Base-by-base conservation (phyloP, 1,284 basidiomycete species). In the Cronartium quercuum region DNA sequence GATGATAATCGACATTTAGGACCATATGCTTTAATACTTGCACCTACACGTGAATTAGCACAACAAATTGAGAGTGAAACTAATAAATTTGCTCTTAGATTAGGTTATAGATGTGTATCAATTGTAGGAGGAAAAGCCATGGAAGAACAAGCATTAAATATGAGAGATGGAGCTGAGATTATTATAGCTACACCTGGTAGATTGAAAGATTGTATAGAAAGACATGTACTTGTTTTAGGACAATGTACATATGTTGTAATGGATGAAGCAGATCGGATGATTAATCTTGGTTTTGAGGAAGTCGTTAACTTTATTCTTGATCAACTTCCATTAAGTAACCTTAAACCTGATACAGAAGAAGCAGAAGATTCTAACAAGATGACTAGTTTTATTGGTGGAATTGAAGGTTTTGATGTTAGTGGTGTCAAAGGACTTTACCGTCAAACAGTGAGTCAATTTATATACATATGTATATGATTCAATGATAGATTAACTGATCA, bases 261-360 rank as follows among this genome's bases (percentile, higher is more conserved):
- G 93, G 96, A 98, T 82, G 95, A 99, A 84, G 96, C 96, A 21
- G 95, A 99, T 82, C 88, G 94, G 71, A 98, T 98, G 95, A 93
- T 98, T 75, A 90, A 96, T 80, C 88, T 98, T 40, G 96, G 96
- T 10, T 98, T 98, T 82, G 96, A 98, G 82, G 87, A 87, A 15
- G 93, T 95, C 81, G 84, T 99, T 66, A 93, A 91, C 51, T 97
- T 92, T 82, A 98, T 99, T 78, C 85, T 99, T 67, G 95, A 98
- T 82, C 88, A 91, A 76, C 85, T 98, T 77, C 95, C 96, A 3
- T 85, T 87, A 2, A 90, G 91, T 69, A 88, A 90, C 68, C 88
- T 94, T 85, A 89, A 90, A 78, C 92, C 92, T 3, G 93, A 94
- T 77, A 78, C 78, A 5, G 81, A 77, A 3, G 80, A 82, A 9